phyloP scores from a whole-genome alignment of 305 asterid species.

The Euphrasia arctica region DNA sequence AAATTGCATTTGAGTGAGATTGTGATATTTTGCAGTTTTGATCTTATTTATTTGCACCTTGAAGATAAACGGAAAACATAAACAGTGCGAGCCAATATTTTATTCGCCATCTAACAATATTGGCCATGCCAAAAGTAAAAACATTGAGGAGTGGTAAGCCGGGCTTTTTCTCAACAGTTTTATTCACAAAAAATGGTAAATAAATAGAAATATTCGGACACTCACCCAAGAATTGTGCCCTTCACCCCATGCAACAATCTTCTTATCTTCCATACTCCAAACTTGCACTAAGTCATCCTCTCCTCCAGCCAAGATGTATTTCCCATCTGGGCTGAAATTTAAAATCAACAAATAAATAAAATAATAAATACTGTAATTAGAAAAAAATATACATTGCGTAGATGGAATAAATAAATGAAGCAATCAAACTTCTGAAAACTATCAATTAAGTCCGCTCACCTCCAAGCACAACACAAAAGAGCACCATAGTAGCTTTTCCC shows the following conservation, averaged over 20 bases:
- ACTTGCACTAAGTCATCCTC: slow-evolving; percentile 90
- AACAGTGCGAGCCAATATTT: background rate
- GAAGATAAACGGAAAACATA: background rate
- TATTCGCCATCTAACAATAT: background rate
- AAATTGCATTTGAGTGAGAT: background rate
- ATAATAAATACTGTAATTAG: no score
- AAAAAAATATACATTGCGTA: background rate
- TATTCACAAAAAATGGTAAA: background rate
- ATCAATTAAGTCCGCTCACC: slow-evolving; percentile 40
- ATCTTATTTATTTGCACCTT: background rate
- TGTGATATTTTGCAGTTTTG: background rate
- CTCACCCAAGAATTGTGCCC: slow-evolving; percentile 92
- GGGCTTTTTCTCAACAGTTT: no score
- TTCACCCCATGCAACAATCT: slow-evolving; percentile 89
- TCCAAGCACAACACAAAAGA: slow-evolving; percentile 80
- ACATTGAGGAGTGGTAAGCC: no score
- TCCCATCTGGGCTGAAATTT: slow-evolving; percentile 70
- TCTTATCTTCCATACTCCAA: slow-evolving; percentile 87
- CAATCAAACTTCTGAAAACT: slow-evolving; percentile 23
- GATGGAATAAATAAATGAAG: slow-evolving; percentile 1
- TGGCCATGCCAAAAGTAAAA: background rate
- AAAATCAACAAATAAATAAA: background rate
- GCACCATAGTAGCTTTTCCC: slow-evolving; percentile 88
- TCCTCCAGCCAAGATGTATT: slow-evolving; percentile 80
- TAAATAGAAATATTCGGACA: slow-evolving; percentile 20